phyloP scores from a whole-genome alignment of 2,329 filamentous ascomycete genomes.

The Berkeleyomyces basicola region DNA sequence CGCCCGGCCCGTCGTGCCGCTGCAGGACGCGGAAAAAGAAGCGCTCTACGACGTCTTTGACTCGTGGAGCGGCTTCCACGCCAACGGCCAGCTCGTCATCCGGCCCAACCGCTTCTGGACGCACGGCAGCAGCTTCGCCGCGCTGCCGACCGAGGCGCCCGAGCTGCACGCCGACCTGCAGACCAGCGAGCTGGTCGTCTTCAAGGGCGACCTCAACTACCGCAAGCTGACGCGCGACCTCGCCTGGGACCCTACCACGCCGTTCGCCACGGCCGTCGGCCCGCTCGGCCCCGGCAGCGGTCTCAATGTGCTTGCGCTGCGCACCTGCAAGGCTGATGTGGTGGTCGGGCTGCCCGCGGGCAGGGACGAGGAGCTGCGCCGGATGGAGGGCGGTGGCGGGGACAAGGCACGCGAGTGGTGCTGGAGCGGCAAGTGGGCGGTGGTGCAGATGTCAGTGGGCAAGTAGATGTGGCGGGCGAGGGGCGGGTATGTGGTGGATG shows the following conservation, averaged over 20 bases:
- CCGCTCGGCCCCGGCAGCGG: conserved; percentile 69
- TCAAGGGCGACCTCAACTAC: conserved; percentile 97
- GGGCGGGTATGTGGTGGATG: background rate
- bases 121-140: conserved; percentile 72
- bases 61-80: conserved; percentile 65
- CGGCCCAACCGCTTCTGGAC: conserved; percentile 90
- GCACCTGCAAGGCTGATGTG: conserved; percentile 93
- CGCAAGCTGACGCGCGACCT: conserved; percentile 79
- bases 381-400: conserved; percentile 52
- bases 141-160: conserved; percentile 52
- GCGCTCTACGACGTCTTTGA: conserved; percentile 63
- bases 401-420: conserved; percentile 67
- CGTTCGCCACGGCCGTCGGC: conserved; percentile 71
- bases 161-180: conserved; percentile 62
- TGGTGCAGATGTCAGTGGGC: conserved; percentile 54
- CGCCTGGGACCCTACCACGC: conserved; percentile 72
- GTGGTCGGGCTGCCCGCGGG: conserved; percentile 75
- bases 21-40: conserved; percentile 49
- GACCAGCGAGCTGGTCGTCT: conserved; percentile 72
- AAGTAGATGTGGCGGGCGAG: conserved; percentile 8
- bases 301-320: conserved; percentile 67
- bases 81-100: conserved; percentile 67
- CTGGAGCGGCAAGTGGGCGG: conserved; percentile 92
- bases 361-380: conserved; percentile 63
- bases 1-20: conserved; percentile 21